Evolutionary conservation across 768 basidiomycete species (phyloP).

Genomic region (Boletus tomentosulus): DNA sequence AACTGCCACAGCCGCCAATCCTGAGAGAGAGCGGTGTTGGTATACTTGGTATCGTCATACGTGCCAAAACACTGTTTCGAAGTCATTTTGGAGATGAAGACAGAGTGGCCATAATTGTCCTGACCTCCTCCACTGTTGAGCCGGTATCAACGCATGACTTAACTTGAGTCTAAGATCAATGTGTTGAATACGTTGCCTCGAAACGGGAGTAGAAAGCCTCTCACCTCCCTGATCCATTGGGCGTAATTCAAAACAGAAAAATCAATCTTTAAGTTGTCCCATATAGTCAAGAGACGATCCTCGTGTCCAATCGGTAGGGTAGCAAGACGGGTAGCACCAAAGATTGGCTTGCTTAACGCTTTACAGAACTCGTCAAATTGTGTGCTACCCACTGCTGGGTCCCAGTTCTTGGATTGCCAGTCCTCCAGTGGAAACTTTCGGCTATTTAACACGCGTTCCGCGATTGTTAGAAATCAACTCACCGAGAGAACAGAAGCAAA

Average conservation of each 20-base stretch:
- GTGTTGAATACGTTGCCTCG: neutral
- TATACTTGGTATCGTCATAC: constrained; percentile 62
- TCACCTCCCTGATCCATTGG: constrained; percentile 66
- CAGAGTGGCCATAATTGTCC: constrained; percentile 5
- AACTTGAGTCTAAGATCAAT: constrained; percentile 44
- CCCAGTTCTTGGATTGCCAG: constrained; percentile 91
- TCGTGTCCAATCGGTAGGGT: constrained; percentile 46
- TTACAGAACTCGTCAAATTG: constrained; percentile 68
- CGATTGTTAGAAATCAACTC: constrained; percentile 19
- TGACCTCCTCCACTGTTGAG: constrained; percentile 47
- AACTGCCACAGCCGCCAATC: constrained; percentile 87
- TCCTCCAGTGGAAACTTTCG: constrained; percentile 53
- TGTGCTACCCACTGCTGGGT: constrained; percentile 60
- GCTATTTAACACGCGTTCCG: constrained; percentile 8
- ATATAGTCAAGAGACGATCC: constrained; percentile 44
- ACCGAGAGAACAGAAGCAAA: constrained; percentile 70
- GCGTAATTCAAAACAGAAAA: constrained; percentile 70
- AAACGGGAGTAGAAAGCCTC: constrained; percentile 3
- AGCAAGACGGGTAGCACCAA: constrained; percentile 30
- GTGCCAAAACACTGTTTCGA: constrained; percentile 78
- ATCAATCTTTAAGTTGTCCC: constrained; percentile 48
- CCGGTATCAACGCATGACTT: constrained; percentile 49
- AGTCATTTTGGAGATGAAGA: neutral
- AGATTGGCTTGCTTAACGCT: constrained; percentile 44
- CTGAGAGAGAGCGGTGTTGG: constrained; percentile 56